These are phyloP conservation scores for Flaveria robusta DNA, from an alignment of 129 eudicot genomes.

Conservation along the genomic window DNA sequence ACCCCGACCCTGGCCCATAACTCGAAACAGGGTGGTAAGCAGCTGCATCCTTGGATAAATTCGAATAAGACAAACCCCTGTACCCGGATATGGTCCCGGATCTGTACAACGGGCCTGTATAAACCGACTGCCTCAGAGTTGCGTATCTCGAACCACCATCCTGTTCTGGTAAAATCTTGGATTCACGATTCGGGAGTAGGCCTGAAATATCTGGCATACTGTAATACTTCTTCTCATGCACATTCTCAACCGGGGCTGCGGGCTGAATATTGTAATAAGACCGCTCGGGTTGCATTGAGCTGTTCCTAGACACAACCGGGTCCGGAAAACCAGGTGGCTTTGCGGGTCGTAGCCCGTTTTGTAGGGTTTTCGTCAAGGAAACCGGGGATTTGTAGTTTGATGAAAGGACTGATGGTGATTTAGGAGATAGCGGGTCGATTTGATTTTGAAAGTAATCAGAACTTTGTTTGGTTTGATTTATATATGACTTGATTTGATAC, in stretches of 20 bases:
- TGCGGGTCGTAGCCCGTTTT: slow-evolving; percentile 50
- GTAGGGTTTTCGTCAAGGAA: slow-evolving; percentile 51
- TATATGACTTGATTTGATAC: slow-evolving; percentile 56
- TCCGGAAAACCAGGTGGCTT: slow-evolving; percentile 89
- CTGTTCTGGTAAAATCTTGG: slow-evolving; percentile 26
- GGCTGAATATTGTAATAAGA: slow-evolving; percentile 35
- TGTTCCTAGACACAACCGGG: slow-evolving; percentile 67
- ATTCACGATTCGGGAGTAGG: slow-evolving; percentile 55
- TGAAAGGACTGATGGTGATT: slow-evolving; percentile 51
- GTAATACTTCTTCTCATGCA: slow-evolving; percentile 70
- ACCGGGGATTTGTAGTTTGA: slow-evolving; percentile 52
- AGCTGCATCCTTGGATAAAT: slow-evolving; percentile 51
- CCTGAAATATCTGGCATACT: slow-evolving; percentile 93
- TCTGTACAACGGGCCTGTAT: slow-evolving; percentile 46
- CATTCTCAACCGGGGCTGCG: slow-evolving; percentile 38
- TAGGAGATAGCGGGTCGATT: slow-evolving; percentile 44
- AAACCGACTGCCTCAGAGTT: slow-evolving; percentile 42
- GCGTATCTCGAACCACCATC: slow-evolving; percentile 35
- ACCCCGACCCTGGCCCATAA: slow-evolving; percentile 38
- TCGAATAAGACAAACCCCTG: slow-evolving; percentile 35
- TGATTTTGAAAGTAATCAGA: slow-evolving; percentile 27
- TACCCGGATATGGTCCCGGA: slow-evolving; percentile 45
- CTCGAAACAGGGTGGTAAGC: slow-evolving; percentile 48
- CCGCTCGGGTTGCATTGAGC: slow-evolving; percentile 60
- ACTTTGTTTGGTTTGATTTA: slow-evolving; percentile 47